Conservation (phyloP, 2,329 filamentous ascomycete species). For the Paracorniculantispora psalliotae region DNA sequence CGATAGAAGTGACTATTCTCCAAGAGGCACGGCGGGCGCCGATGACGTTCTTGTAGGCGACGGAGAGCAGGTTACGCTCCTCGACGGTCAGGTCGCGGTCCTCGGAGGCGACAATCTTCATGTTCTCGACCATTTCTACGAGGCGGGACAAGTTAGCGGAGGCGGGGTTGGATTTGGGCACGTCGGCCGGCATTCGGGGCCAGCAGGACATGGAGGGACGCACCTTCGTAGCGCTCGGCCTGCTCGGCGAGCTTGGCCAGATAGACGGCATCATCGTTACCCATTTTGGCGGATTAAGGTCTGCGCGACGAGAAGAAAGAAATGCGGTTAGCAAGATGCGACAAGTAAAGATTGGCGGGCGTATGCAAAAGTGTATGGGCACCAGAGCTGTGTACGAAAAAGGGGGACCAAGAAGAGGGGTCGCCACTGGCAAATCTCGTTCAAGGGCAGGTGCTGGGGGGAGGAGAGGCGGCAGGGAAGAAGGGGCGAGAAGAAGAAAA, state of each 20-base stretch:
- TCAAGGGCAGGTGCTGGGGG: conserved; percentile 6
- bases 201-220: conserved; percentile 27
- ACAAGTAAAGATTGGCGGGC: conserved; percentile 16
- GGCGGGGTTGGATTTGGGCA: conserved; percentile 3
- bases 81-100: conserved; percentile 81
- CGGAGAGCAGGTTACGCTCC: conserved; percentile 94
- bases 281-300: conserved; percentile 64
- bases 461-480: not conserved
- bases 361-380: conserved; percentile 12
- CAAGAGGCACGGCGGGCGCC: conserved; percentile 94
- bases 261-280: conserved; percentile 99
- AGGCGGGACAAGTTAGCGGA: conserved; percentile 22
- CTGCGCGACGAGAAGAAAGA: conserved; percentile 18
- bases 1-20: conserved; percentile 97
- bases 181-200: too few species aligned
- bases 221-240: conserved; percentile 99
- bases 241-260: conserved; percentile 99
- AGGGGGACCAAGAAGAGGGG: conserved; percentile 16
- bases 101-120: conserved; percentile 95
- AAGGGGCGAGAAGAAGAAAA: not conserved
- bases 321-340: conserved; percentile 21
- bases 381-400: not conserved
- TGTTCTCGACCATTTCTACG: conserved; percentile 99
- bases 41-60: conserved; percentile 99
- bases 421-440: not conserved